Evolutionary conservation across 768 basidiomycete species (phyloP), one percentile per base, ranked within the genome.

Genomic region (Leccinum variicolor): DNA sequence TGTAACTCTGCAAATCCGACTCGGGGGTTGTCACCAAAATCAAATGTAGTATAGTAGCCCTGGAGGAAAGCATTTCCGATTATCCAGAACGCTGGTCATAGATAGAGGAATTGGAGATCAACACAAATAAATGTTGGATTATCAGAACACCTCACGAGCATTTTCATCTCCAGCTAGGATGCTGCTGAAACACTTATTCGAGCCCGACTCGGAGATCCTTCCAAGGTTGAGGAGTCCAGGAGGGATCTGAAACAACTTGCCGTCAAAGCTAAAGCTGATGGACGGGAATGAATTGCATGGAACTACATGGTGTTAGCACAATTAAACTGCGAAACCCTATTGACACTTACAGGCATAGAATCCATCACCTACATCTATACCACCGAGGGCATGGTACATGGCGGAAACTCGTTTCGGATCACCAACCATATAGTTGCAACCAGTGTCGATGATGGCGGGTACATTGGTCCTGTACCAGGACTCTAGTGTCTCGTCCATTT

Each of bases 41-140:
- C 75, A 58, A 79, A 79, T 1, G 59, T 64, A 3, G 77, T 74
- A 62, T 78, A 82, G 29, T 77, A 75, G 36, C 73, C 75, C 56
- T 66, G 71, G 50, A 80, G 62, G 73, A 81, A 78, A 13, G 73
- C 65, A 31, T 61, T 59, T 5, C 62, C 66, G 23, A 67, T 2
- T 0, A 59, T 33, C 64, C 66, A 68, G 31, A 55, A 53, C 3
- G 55, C 61, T 67, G 26, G 26, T 41, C 10, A 49, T 7, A 8
- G 46, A 11, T 17, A 17, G 67, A 57, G 50, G 26, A 50, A 43
- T 31, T 4, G 9, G 7, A 5, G 8, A 15, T 47, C 13, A 54
- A 23, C 39, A 58, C 2, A 9, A 25, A 29, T 5, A 4, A 50
- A n/a, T 10, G 21, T 3, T 8, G 36, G 36, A 17, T 17, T n/a